phyloP scores from a whole-genome alignment of 306 rosid genomes.

The Crotalaria pallida region DNA sequence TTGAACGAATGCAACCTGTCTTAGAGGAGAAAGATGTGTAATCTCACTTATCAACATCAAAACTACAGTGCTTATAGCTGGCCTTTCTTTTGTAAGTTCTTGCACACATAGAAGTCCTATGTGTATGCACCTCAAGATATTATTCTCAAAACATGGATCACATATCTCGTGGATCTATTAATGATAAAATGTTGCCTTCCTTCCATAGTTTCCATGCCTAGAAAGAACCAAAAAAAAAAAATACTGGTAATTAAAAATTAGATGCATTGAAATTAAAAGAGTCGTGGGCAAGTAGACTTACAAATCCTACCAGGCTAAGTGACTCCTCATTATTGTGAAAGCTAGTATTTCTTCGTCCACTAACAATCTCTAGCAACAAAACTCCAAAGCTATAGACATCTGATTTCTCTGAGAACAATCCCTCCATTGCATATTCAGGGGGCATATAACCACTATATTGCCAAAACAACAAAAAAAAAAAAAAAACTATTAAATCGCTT shows the following conservation, averaged over 20 bases:
- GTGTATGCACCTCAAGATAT: not conserved
- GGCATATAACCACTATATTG: constrained; percentile 36
- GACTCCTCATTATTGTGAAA: constrained; percentile 15
- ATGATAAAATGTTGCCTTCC: constrained; percentile 16
- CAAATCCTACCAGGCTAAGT: constrained; percentile 28
- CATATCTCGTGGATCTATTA: constrained; percentile 20
- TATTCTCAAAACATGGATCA: not conserved
- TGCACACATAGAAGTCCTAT: not conserved
- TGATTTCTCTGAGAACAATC: constrained; percentile 30
- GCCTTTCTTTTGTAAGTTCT: constrained; percentile 31
- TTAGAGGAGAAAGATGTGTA: constrained; percentile 28
- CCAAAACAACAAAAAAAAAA: not conserved
- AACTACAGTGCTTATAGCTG: constrained; percentile 29
- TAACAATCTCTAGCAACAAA: constrained; percentile 29
- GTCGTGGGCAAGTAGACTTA: not conserved
- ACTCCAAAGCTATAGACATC: constrained; percentile 36
- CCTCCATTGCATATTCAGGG: constrained; percentile 40
- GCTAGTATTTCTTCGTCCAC: constrained; percentile 29
- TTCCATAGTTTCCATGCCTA: constrained; percentile 37
- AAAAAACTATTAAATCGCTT: not conserved
- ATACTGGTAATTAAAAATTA: no score
- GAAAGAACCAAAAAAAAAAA: not conserved
- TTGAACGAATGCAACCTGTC: constrained; percentile 28
- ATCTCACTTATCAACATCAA: constrained; percentile 37
- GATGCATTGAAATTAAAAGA: not conserved